Evolutionary conservation across 2,329 filamentous ascomycete genomes (phyloP), one percentile per base, ranked within the genome.

Genomic region (Paracamarosporium sp.): DNA sequence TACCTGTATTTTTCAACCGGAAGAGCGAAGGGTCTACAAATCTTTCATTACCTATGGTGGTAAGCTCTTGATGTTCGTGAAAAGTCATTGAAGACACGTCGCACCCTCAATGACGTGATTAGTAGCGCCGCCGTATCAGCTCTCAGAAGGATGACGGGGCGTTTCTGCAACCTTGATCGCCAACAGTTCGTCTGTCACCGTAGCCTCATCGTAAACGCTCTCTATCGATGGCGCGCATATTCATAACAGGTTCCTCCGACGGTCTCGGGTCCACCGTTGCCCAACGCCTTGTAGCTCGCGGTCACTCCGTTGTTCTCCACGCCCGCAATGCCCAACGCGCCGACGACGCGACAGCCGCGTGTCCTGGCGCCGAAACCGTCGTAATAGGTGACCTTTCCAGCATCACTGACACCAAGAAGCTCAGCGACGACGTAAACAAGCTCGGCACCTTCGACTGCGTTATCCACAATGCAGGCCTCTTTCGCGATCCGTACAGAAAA

Each of bases 161-260:
- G 12, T 15, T 35, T 40, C 12, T 7, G 17, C 36, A 40, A 8
- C 36, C 17, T 40, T 17, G 22, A 8, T 17, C 7, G 7, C 35
- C 20, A 5, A 20, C 35, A 20, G 20, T 17, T 20, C n/a, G n/a
- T 28, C 27, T 30, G 13, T 3, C 25, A 27, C 28, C 43, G 25
- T 20, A 4, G 33, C 33, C 4, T 36, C 33, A n/a, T 25, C n/a
- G 30, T 3, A 15, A 13, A 50, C 45, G 0, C 27, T 11, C 40
- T n/a, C 3, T 13, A 52, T 58, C 31, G n/a, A 82, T 82, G 79
- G 78, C 73, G 41, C 76, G 79, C 27, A 80, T 84, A 59, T 70
- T 83, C 53, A 85, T 88, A 57, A 87, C 85, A 8, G 85, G 85
- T 44, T 86, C 83, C 22, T 81, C 82, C 12, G 85, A 87, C 66